Evolutionary conservation across 2,329 filamentous ascomycete species (phyloP).

Genomic region (Arthrobotrys entomopaga): DNA sequence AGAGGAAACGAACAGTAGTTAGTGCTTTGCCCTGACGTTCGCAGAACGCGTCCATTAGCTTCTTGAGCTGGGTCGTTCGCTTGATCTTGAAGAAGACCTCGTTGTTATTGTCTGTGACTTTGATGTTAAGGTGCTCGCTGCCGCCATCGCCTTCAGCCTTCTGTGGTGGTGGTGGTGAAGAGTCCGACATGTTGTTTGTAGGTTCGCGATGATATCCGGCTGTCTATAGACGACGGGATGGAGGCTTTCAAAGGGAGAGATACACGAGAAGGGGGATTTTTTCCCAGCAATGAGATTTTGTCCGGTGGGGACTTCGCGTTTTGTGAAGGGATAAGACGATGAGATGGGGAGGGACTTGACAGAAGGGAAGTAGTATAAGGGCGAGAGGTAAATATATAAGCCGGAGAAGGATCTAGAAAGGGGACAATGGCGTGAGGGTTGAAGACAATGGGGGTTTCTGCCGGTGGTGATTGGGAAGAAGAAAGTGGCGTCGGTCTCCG

Average conservation of each 20-base stretch:
- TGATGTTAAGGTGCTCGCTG: constrained; percentile 94
- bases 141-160: constrained; percentile 63
- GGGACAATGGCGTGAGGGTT: background rate
- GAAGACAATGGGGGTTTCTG: constrained; percentile 5
- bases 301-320: constrained; percentile 21
- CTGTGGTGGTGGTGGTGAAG: constrained; percentile 62
- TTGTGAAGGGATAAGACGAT: constrained; percentile 8
- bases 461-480: background rate
- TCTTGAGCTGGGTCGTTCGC: constrained; percentile 92
- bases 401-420: constrained; percentile 18
- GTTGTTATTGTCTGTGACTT: constrained; percentile 99
- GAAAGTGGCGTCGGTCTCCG: no score
- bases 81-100: constrained; percentile 99
- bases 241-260: constrained; percentile 6
- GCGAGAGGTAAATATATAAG: constrained; percentile 2
- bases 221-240: constrained; percentile 31
- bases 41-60: constrained; percentile 98
- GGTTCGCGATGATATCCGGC: constrained; percentile 18
- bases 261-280: constrained; percentile 32
- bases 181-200: constrained; percentile 65
- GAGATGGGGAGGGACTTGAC: constrained; percentile 17
- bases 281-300: constrained; percentile 15
- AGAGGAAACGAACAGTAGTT: constrained; percentile 88
- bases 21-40: constrained; percentile 91
- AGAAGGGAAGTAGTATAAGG: constrained; percentile 33